Evolutionary conservation across 2,329 filamentous ascomycete species (phyloP), one percentile per base, ranked within the genome.

Genomic region (Helminthosporium solani): DNA sequence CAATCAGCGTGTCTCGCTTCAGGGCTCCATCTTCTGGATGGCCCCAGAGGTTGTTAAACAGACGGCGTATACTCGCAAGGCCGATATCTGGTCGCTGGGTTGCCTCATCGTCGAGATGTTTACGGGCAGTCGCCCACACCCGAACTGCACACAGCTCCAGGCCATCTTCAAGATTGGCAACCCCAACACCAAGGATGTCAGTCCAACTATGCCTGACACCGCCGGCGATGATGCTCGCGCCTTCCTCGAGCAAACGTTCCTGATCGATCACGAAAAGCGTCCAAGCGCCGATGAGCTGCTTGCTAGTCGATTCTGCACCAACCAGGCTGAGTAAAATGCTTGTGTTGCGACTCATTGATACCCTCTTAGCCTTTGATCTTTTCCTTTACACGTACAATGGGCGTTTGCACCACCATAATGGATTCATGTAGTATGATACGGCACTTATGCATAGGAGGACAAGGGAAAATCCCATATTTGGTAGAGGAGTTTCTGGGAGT

Each of bases 1-100:
- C 31, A 60, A 58, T 15, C 63, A 58, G 78, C 59, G 85, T 77
- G 64, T 84, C 9, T 97, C 92, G 1, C 81, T 99, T 3, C 94
- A 99, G 70, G 94, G 94, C 12, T 96, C 90, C 20, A 94, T 99
- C 42, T 99, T 96, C 75, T 99, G 94, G 94, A 99, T 99, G 94
- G 94, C 94, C 0, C 94, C 94, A 7, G 94, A 99, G 75, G 94
- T 99, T 16, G 94, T 99, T 52, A 94, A 94, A 64, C 94, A 97
- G 73, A 97, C 92, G 2, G 91, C 90, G 5, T 96, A 99, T 74
- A 97, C 92, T 4, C 90, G 92, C 73, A 97, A 97, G 75, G 94
- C 94, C 12, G 94, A 99, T 64, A 99, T 99, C 60, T 99, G 94
- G 94, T 96, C 90, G 36, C 81, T 99, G 19, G 94, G 94, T 27